These are phyloP conservation scores for Aspergillus fijiensis DNA, from an alignment of 2,329 filamentous ascomycete species.

Conservation along the genomic window DNA sequence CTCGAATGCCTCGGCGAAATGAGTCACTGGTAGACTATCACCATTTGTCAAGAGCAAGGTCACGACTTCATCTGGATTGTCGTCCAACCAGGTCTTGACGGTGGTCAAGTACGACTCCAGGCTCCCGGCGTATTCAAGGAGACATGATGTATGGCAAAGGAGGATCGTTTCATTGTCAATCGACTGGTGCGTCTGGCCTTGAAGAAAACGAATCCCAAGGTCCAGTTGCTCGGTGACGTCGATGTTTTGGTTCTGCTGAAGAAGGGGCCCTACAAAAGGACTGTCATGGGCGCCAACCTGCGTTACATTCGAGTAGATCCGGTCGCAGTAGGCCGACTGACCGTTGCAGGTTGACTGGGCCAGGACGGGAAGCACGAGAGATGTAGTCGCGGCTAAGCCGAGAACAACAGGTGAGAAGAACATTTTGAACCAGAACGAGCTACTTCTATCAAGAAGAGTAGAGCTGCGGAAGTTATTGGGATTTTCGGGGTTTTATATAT, in stretches of 20 bases:
- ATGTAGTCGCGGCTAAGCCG: slow-evolving; percentile 1
- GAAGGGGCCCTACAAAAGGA: slow-evolving; percentile 59
- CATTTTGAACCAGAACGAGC: not conserved
- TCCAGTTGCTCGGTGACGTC: slow-evolving; percentile 59
- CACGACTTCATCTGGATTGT: slow-evolving; percentile 60
- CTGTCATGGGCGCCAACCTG: slow-evolving; percentile 65
- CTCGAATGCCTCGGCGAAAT: slow-evolving; percentile 36
- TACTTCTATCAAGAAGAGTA: not conserved
- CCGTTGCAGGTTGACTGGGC: slow-evolving; percentile 55
- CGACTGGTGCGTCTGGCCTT: slow-evolving; percentile 61
- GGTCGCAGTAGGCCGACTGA: slow-evolving; percentile 54
- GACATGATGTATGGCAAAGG: slow-evolving; percentile 65
- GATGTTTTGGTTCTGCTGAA: slow-evolving; percentile 61
- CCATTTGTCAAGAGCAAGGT: slow-evolving; percentile 64
- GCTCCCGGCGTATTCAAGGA: slow-evolving; percentile 58
- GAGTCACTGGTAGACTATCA: slow-evolving; percentile 43
- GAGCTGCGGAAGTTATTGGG: not conserved
- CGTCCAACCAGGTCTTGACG: slow-evolving; percentile 61
- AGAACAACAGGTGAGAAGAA: not conserved
- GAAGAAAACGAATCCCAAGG: slow-evolving; percentile 63
- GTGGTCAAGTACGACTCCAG: slow-evolving; percentile 56
- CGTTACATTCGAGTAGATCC: slow-evolving; percentile 60
- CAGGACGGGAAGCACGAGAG: not conserved
- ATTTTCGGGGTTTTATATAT: not conserved
- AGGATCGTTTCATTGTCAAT: slow-evolving; percentile 52